phyloP scores from a whole-genome alignment of 2,329 filamentous ascomycete genomes.

The Fusarium chaquense region DNA sequence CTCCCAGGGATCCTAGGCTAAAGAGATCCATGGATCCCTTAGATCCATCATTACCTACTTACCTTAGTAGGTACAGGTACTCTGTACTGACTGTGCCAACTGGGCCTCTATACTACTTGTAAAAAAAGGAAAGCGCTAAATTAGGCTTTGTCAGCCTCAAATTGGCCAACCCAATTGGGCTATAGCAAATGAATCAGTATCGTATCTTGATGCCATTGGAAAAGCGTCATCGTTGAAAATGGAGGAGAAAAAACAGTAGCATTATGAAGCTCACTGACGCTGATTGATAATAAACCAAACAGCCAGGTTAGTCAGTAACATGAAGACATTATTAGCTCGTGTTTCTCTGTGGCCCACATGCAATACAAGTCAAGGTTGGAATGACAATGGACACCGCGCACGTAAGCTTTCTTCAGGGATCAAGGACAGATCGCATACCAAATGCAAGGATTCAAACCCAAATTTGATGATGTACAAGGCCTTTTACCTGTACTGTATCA shows the following conservation, averaged over 20 bases:
- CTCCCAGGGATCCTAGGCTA: neutral
- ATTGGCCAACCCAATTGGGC: slow-evolving; percentile 23
- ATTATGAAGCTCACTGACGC: neutral
- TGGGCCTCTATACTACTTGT: slow-evolving; percentile 15
- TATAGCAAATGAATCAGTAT: slow-evolving; percentile 31
- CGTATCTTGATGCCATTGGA: slow-evolving; percentile 22
- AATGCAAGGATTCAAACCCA: slow-evolving; percentile 16
- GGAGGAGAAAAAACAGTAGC: neutral
- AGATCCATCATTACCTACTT: slow-evolving; percentile 20
- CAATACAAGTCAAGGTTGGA: neutral
- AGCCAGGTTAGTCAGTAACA: neutral
- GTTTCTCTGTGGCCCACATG: neutral
- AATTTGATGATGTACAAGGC: slow-evolving; percentile 14
- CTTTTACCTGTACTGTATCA: neutral
- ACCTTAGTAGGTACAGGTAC: neutral
- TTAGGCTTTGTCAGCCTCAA: slow-evolving; percentile 31
- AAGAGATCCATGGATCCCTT: slow-evolving; percentile 14
- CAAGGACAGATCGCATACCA: slow-evolving; percentile 34
- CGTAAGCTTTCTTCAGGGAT: slow-evolving; percentile 24
- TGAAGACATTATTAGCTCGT: neutral
- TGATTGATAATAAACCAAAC: neutral
- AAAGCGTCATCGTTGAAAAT: slow-evolving; percentile 14
- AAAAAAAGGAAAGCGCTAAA: slow-evolving; percentile 31
- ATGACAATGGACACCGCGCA: slow-evolving; percentile 11
- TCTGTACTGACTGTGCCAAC: slow-evolving; percentile 25